Evolutionary conservation across 257 asterid genomes (phyloP).

Genomic region (Sherardia arvensis): DNA sequence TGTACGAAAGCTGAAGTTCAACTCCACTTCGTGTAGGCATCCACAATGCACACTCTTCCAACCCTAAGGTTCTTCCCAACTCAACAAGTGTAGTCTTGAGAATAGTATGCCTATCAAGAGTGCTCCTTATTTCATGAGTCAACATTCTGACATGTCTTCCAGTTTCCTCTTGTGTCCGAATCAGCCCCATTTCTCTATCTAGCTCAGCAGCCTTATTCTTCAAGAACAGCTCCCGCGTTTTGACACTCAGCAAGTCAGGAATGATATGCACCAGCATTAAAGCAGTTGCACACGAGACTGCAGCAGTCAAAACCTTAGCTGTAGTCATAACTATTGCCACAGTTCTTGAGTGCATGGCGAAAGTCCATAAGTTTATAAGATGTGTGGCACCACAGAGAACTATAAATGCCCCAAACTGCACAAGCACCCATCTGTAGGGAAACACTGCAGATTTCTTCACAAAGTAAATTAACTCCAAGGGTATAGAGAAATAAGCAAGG

Average conservation of each 20-base stretch:
- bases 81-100: conserved; percentile 87
- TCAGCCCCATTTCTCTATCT: conserved; percentile 96
- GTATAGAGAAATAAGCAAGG: conserved; percentile 96
- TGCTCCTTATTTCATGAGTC: conserved; percentile 95
- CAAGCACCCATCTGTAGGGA: conserved; percentile 97
- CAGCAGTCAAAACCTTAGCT: conserved; percentile 78
- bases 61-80: conserved; percentile 77
- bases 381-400: conserved; percentile 99
- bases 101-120: conserved; percentile 94
- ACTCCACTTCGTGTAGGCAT: conserved; percentile 93
- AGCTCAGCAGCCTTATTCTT: conserved; percentile 93
- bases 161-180: conserved; percentile 96
- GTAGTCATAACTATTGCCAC: conserved; percentile 86
- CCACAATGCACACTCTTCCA: conserved; percentile 98
- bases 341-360: conserved; percentile 66
- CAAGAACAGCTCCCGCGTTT: conserved; percentile 82
- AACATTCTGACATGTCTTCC: conserved; percentile 98
- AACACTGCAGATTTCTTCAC: conserved; percentile 95
- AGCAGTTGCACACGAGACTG: conserved; percentile 93
- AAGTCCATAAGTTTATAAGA: conserved; percentile 87
- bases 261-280: conserved; percentile 93
- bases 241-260: conserved; percentile 90
- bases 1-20: conserved; percentile 92
- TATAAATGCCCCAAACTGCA: conserved; percentile 97
- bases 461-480: conserved; percentile 86